These are phyloP conservation scores for Trichoderma breve DNA, from an alignment of 2,329 filamentous ascomycete genomes.

Conservation along the genomic window DNA sequence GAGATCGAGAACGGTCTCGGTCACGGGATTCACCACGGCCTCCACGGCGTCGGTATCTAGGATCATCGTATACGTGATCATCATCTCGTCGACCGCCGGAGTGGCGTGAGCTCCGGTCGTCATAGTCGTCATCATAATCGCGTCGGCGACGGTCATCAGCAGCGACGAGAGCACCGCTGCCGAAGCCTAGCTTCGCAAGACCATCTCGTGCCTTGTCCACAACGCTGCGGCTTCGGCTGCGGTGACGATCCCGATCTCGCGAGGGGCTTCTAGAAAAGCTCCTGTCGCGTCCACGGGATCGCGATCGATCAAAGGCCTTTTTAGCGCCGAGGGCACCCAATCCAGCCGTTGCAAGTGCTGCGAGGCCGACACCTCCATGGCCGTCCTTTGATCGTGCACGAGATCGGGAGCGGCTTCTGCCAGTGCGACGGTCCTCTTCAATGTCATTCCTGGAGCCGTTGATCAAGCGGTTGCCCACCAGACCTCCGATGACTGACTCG, in stretches of 20 bases:
- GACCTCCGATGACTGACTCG: slow-evolving; percentile 84
- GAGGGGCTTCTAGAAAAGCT: slow-evolving; percentile 43
- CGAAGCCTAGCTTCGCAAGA: slow-evolving; percentile 61
- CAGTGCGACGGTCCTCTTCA: slow-evolving; percentile 57
- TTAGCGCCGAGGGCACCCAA: slow-evolving; percentile 61
- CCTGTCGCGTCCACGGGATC: slow-evolving; percentile 47
- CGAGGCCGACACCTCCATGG: slow-evolving; percentile 52
- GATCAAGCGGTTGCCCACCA: slow-evolving; percentile 80
- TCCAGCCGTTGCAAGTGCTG: slow-evolving; percentile 61
- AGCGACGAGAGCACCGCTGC: slow-evolving; percentile 42
- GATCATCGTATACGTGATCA: slow-evolving; percentile 48
- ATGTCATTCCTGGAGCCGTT: slow-evolving; percentile 72
- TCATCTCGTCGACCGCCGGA: slow-evolving; percentile 36
- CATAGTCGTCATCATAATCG: slow-evolving; percentile 45
- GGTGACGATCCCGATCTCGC: slow-evolving; percentile 47
- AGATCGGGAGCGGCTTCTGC: slow-evolving; percentile 69
- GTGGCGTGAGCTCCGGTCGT: slow-evolving; percentile 42
- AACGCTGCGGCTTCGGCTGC: slow-evolving; percentile 63
- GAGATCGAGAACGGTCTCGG: slow-evolving; percentile 21
- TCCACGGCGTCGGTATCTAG: slow-evolving; percentile 41
- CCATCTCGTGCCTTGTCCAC: slow-evolving; percentile 61
- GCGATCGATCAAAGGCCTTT: slow-evolving; percentile 56
- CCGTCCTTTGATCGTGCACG: slow-evolving; percentile 55
- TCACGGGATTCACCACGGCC: slow-evolving; percentile 41
- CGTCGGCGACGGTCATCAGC: slow-evolving; percentile 40